phyloP scores from a whole-genome alignment of 2,329 filamentous ascomycete species.

The Fusarium graminum region DNA sequence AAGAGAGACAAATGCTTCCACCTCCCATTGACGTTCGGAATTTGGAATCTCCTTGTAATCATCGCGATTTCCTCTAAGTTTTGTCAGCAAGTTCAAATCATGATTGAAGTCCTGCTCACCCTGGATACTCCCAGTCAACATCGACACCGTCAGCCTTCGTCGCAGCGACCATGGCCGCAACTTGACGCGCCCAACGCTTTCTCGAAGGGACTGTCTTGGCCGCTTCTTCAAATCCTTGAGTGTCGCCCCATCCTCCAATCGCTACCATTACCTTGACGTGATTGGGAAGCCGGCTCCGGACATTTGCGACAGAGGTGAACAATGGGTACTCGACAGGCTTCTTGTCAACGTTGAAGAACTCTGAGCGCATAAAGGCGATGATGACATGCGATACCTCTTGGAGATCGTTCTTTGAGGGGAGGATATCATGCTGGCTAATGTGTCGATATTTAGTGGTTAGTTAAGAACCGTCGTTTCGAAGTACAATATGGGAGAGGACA shows the following conservation, averaged over 20 bases:
- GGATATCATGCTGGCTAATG: slow-evolving; percentile 63
- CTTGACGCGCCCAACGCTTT: slow-evolving; percentile 71
- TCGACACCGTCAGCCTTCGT: slow-evolving; percentile 75
- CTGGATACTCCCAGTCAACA: slow-evolving; percentile 76
- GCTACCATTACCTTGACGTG: slow-evolving; percentile 76
- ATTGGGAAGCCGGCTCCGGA: slow-evolving; percentile 62
- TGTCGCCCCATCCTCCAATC: slow-evolving; percentile 82
- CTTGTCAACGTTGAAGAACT: slow-evolving; percentile 62
- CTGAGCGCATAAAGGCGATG: slow-evolving; percentile 69
- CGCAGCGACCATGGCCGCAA: slow-evolving; percentile 71
- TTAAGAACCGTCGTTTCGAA: background rate
- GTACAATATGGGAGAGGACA: background rate
- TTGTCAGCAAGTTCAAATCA: background rate
- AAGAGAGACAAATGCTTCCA: slow-evolving; percentile 72
- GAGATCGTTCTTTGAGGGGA: slow-evolving; percentile 56
- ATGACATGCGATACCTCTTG: slow-evolving; percentile 67
- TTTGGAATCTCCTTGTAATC: slow-evolving; percentile 77
- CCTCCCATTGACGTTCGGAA: slow-evolving; percentile 69
- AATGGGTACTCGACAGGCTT: slow-evolving; percentile 60
- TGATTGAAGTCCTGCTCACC: slow-evolving; percentile 49
- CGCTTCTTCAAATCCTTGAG: slow-evolving; percentile 70
- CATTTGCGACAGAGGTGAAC: slow-evolving; percentile 64
- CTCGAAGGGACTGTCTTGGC: slow-evolving; percentile 66
- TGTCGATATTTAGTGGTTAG: slow-evolving; percentile 29
- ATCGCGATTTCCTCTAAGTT: slow-evolving; percentile 72